Evolutionary conservation across 2,329 filamentous ascomycete species (phyloP), one percentile per base, ranked within the genome.

Genomic region (Ambrosiella cleistominuta): DNA sequence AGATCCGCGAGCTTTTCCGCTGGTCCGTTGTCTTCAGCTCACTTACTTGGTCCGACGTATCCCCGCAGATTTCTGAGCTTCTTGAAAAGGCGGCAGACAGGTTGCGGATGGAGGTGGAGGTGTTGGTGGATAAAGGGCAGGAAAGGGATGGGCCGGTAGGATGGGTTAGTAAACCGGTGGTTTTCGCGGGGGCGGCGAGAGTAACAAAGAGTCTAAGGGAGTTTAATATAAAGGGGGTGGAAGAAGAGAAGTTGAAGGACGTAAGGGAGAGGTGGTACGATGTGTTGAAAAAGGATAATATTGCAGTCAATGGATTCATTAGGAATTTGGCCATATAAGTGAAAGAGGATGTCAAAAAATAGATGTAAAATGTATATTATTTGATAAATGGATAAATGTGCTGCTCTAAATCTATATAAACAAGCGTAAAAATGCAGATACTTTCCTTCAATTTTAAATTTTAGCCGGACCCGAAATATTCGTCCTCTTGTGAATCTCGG

Each of bases 1-100:
- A 89, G 63, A 79, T 88, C 5, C 75, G 82, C 53, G 90, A 96
- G 68, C 75, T 82, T 2, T 70, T 75, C 15, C 68, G 81, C n/a
- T 96, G 89, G 88, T 70, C 75, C 0, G 68, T 67, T 13, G 71
- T 79, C 2, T 70, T 86, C 37, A 59, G 44, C 36, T 69, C 39
- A 27, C 57, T 4, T n/a, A 11, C 35, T 27, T 51, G 47, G 47
- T 36, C 15, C 15, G 17, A 9, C 19, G 47, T 35, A 11, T 19
- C 44, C 19, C 62, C 65, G 0, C 68, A 70, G 1, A 81, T 79
- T 0, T 64, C 86, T 7, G 60, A 63, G 6, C 55, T 56, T 9
- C 65, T 70, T 27, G 61, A 9, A 13, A 54, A 47, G 51, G 40
- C 40, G 8, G 54, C 54, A 35, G 37, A 8, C 12, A 35, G 35